Evolutionary conservation across 1,139 yeast species (phyloP), one percentile per base, ranked within the genome.

Genomic region (Pichia sp.): DNA sequence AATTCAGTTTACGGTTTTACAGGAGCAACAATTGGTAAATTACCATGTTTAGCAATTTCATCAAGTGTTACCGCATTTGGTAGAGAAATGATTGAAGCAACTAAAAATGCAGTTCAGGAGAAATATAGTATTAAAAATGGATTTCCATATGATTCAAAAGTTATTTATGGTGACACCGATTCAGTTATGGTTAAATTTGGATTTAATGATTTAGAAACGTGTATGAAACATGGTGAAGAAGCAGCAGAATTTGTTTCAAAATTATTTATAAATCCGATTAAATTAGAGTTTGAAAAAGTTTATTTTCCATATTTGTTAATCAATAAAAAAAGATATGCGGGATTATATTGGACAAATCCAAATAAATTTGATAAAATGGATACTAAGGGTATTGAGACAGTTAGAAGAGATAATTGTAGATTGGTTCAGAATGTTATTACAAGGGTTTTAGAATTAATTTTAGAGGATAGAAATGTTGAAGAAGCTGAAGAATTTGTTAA

Each of bases 141-240:
- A 1, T 86, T 76, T 62, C 77, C 80, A 22, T 83, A 78, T 65
- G 96, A 95, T 70, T 86, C 98, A 0, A 80, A 85, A 60, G 99
- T 95, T 56, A 86, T 95, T 45, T 95, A 95, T 67, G 99, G 99
- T 73, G 99, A 95, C 71, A 95, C 99, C 0, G 99, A 95, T 78
- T 95, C 99, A 9, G 99, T 95, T 19, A 95, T 95, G 99, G 97
- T 95, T 45, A 90, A 89, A 65, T 95, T 95, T 72, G 99, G 99
- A 1, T 81, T 84, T 42, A 72, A 74, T n/a, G 96, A 90, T 63
- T 69, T 93, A 56, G 81, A 75, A 53, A 85, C 87, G 34, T 88
- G 96, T 61, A 95, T 95, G 99, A 77, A 79, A 53, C 67, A 90
- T 53, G 99, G 99, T 3, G 86, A 89, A 61, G 96, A 91, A 64